Evolutionary conservation across 2,329 filamentous ascomycete species (phyloP).

Genomic region (Fusarium longipes): DNA sequence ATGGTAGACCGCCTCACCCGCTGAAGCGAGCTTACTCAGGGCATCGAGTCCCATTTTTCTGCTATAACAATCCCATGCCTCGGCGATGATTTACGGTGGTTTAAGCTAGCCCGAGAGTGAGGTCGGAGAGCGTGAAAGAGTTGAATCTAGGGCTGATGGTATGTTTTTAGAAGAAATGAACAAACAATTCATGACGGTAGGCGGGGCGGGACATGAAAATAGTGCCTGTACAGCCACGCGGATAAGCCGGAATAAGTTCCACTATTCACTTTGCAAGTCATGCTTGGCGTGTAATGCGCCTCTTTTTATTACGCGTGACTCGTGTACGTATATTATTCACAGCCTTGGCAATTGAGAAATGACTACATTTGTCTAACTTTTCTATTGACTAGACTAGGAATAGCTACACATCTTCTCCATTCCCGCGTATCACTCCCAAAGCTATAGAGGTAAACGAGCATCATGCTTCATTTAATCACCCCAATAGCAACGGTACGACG

Average conservation of each 20-base stretch:
- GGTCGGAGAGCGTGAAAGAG: rapidly evolving
- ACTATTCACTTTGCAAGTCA: slow-evolving; percentile 11
- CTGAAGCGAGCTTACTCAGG: slow-evolving; percentile 29
- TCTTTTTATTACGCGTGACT: slow-evolving; percentile 9
- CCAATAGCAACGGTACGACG: background rate
- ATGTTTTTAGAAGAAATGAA: slow-evolving; percentile 1
- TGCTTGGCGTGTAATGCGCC: slow-evolving; percentile 33
- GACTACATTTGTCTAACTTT: too few relatives aligned
- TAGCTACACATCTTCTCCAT: too few relatives aligned
- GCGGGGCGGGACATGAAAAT: slow-evolving; percentile 14
- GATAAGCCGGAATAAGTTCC: slow-evolving; percentile 17
- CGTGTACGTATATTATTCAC: too few relatives aligned
- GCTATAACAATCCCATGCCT: slow-evolving; percentile 16
- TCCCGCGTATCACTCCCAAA: background rate
- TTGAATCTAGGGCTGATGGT: background rate
- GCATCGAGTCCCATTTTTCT: slow-evolving; percentile 36
- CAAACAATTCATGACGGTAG: background rate
- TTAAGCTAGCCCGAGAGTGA: background rate
- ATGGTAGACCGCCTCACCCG: slow-evolving; percentile 32
- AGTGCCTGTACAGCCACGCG: slow-evolving; percentile 33
- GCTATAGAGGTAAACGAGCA: too few relatives aligned
- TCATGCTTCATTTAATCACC: too few relatives aligned
- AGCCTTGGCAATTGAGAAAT: too few relatives aligned
- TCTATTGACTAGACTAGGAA: too few relatives aligned
- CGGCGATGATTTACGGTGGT: background rate